A percentile compares a stretch with the other conserved stretches of the same genome.
phyloP scores from a whole-genome alignment of 108 stramenopile genomes.

The Pseudonitzschia delicatissima region DNA sequence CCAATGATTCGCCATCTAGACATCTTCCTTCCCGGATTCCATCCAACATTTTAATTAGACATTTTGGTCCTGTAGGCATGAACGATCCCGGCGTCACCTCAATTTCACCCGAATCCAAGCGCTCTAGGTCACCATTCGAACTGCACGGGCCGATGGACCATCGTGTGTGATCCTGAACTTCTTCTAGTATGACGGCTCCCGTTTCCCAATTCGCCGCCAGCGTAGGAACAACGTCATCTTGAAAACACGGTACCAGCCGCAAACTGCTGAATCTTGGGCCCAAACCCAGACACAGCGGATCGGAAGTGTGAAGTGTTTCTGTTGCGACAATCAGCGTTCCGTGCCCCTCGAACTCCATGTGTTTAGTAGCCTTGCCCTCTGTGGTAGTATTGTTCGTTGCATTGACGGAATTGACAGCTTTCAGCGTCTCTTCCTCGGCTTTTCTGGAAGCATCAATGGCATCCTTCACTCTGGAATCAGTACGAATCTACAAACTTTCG shows the following conservation, averaged over 20 bases:
- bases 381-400: neutral
- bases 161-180: constrained; percentile 66
- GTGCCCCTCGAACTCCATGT: constrained; percentile 72
- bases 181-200: constrained; percentile 82
- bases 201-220: constrained; percentile 71
- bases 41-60: constrained; percentile 70
- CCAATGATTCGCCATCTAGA: constrained; percentile 65
- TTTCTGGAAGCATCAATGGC: constrained; percentile 57
- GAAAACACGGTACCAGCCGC: constrained; percentile 73
- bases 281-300: constrained; percentile 79
- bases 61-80: constrained; percentile 71
- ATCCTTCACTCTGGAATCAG: constrained; percentile 67
- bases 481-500: constrained; percentile 76
- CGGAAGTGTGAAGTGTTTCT: constrained; percentile 52
- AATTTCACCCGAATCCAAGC: constrained; percentile 59
- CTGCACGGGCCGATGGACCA: constrained; percentile 88
- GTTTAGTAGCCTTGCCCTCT: constrained; percentile 1
- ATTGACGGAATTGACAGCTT: constrained; percentile 11
- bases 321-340: constrained; percentile 83
- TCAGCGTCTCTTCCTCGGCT: constrained; percentile 46
- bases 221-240: constrained; percentile 62
- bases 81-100: constrained; percentile 63
- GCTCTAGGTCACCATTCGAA: constrained; percentile 67
- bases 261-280: constrained; percentile 48
- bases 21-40: constrained; percentile 74